A percentile compares a stretch with the other conserved stretches of the same genome.
Evolutionary conservation across 805 yeast species (phyloP).

Genomic region (Ogataea methanolica): DNA sequence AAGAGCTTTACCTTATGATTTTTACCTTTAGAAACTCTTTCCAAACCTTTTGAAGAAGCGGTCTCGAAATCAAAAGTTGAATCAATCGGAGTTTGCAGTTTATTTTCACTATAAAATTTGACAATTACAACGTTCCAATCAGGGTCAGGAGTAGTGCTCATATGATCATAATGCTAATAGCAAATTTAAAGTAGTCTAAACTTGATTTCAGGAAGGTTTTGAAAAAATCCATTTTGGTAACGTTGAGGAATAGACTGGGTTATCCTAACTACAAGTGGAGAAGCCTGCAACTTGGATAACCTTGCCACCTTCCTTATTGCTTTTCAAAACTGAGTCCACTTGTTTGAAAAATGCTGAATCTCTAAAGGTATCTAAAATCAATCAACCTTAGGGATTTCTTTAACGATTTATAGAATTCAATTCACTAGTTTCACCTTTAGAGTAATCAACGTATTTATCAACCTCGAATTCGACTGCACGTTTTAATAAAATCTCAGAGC

Average conservation of each 20-base stretch:
- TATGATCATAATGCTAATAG: slow-evolving; percentile 1
- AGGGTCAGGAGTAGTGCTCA: slow-evolving; percentile 4
- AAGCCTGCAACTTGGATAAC: slow-evolving; percentile 61
- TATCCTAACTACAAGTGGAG: slow-evolving; percentile 32
- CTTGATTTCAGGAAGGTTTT: slow-evolving; percentile 5
- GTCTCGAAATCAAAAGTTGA: slow-evolving; percentile 42
- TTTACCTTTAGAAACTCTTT: slow-evolving; percentile 38
- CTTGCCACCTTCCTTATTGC: slow-evolving; percentile 40
- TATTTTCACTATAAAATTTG: slow-evolving; percentile 40
- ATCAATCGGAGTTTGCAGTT: slow-evolving; percentile 47
- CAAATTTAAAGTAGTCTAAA: slow-evolving; percentile 13
- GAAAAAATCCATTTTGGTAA: slow-evolving; percentile 9
- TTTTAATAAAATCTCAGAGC: slow-evolving; percentile 35
- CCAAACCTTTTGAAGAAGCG: slow-evolving; percentile 47
- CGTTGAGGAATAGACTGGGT: slow-evolving; percentile 20
- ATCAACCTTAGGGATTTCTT: slow-evolving; percentile 46
- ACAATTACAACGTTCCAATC: slow-evolving; percentile 28
- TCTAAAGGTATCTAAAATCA: slow-evolving; percentile 61
- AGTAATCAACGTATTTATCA: slow-evolving; percentile 53
- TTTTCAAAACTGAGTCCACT: slow-evolving; percentile 40
- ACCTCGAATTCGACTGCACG: slow-evolving; percentile 42
- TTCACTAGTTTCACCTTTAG: slow-evolving; percentile 33
- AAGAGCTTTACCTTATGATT: slow-evolving; percentile 69
- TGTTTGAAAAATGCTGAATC: slow-evolving; percentile 43
- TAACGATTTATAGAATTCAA: slow-evolving; percentile 29